These are phyloP conservation scores for Pythium sp. DNA, from an alignment of 352 stramenopile genomes.

Conservation along the genomic window DNA sequence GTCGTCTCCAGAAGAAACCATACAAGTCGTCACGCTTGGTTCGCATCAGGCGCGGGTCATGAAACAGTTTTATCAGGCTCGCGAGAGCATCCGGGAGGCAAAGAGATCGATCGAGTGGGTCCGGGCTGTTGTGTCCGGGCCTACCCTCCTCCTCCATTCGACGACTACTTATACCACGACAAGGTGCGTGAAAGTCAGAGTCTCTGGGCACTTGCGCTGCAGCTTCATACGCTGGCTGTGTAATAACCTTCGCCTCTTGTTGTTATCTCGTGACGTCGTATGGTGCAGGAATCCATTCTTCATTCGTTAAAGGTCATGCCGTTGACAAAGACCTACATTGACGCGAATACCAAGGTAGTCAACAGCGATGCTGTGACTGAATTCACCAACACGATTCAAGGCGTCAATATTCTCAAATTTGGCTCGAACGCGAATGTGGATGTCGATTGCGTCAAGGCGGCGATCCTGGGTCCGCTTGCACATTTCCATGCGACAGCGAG, in stretches of 20 bases:
- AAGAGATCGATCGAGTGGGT: background rate
- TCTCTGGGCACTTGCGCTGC: background rate
- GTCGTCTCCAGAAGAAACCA: background rate
- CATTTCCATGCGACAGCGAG: too few species aligned
- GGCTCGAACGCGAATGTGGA: too few species aligned
- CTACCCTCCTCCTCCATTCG: background rate
- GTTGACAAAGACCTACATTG: background rate
- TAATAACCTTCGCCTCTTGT: background rate
- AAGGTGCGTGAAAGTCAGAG: background rate
- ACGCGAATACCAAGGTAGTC: too few species aligned
- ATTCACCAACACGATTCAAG: too few species aligned
- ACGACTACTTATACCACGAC: conserved; percentile 1
- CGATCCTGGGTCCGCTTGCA: too few species aligned
- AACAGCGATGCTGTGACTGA: too few species aligned
- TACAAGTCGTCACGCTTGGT: background rate
- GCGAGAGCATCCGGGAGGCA: background rate
- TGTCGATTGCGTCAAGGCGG: too few species aligned
- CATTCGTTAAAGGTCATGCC: background rate
- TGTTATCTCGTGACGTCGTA: too few species aligned
- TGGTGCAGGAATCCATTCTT: background rate
- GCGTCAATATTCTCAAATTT: too few species aligned
- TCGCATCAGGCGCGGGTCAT: background rate
- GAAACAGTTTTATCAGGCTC: background rate
- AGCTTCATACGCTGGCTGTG: background rate
- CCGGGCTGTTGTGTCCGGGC: background rate